Conservation (phyloP, 495 filamentous ascomycete genomes). For the Neurospora africana region DNA sequence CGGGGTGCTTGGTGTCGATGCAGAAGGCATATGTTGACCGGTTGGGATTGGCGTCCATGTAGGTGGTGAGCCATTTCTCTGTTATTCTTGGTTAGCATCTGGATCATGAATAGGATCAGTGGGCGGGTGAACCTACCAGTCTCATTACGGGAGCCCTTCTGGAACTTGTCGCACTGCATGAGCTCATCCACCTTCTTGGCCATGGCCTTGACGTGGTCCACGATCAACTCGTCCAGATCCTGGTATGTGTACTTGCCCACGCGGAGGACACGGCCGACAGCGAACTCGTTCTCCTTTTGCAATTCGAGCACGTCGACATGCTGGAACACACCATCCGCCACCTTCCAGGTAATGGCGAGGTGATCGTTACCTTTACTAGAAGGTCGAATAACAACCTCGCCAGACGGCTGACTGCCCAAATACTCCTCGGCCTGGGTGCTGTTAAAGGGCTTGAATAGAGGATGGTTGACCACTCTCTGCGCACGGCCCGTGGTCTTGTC, state of each 20-base stretch:
- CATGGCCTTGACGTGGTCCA: conserved; percentile 95
- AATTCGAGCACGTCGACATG: conserved; percentile 95
- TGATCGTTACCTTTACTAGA: conserved; percentile 92
- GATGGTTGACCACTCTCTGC: conserved; percentile 92
- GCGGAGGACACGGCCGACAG: conserved; percentile 71
- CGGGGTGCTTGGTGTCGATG: conserved; percentile 80
- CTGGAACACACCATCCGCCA: conserved; percentile 87
- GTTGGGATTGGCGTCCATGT: conserved; percentile 90
- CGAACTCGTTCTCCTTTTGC: conserved; percentile 93
- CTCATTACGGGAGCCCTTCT: conserved; percentile 64
- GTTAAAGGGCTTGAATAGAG: conserved; percentile 88
- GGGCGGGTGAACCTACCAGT: conserved; percentile 54
- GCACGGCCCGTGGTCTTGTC: conserved; percentile 71
- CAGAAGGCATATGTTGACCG: conserved; percentile 92
- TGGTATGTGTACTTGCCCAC: conserved; percentile 83
- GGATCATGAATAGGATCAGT: conserved; percentile 1
- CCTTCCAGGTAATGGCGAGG: conserved; percentile 94
- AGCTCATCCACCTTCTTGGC: conserved; percentile 95
- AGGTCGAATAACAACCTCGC: conserved; percentile 89
- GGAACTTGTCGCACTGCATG: conserved; percentile 84
- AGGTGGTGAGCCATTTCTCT: conserved; percentile 94
- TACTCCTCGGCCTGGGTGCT: conserved; percentile 88
- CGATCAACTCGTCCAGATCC: conserved; percentile 95
- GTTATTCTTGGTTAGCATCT: conserved; percentile 22
- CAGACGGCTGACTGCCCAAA: conserved; percentile 68